phyloP scores from a whole-genome alignment of 371 early-diverging fungal species.

The Mucor ambiguus region DNA sequence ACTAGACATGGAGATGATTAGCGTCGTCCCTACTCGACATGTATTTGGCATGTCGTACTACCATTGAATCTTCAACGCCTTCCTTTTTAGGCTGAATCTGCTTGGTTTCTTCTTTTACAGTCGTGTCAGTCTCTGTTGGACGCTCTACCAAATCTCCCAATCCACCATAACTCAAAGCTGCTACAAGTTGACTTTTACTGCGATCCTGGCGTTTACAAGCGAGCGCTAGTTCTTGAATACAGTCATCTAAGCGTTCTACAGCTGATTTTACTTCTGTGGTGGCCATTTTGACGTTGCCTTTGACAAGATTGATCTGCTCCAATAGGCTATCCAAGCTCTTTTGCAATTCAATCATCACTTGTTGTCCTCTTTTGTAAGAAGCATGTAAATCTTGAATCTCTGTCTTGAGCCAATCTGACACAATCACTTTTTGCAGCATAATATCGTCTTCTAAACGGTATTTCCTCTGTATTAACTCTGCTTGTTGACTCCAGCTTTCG shows the following conservation, averaged over 20 bases:
- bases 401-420: slow-evolving; percentile 32
- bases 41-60: neutral
- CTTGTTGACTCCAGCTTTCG: slow-evolving; percentile 22
- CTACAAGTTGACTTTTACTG: slow-evolving; percentile 33
- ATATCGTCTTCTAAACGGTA: slow-evolving; percentile 21
- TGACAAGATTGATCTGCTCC: slow-evolving; percentile 19
- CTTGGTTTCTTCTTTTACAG: slow-evolving; percentile 3
- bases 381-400: slow-evolving; percentile 33
- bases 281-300: slow-evolving; percentile 12
- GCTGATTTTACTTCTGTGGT: slow-evolving; percentile 22
- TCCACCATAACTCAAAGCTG: slow-evolving; percentile 28
- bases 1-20: neutral
- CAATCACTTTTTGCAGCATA: slow-evolving; percentile 12
- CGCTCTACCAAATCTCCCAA: slow-evolving; percentile 25
- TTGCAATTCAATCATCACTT: slow-evolving; percentile 25
- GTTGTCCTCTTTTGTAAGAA: slow-evolving; percentile 26
- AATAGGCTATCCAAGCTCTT: slow-evolving; percentile 14
- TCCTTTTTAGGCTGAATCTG: slow-evolving; percentile 7
- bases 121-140: neutral
- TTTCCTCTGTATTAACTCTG: slow-evolving; percentile 17
- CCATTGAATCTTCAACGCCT: slow-evolving; percentile 3
- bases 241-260: slow-evolving; percentile 30
- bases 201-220: slow-evolving; percentile 43
- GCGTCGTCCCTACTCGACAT: neutral
- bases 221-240: slow-evolving; percentile 20